Percentiles rank a stretch among this genome's conserved stretches.
Evolutionary conservation across 2,329 filamentous ascomycete species (phyloP).

Genomic region (Sporothrix brunneoviolacea): DNA sequence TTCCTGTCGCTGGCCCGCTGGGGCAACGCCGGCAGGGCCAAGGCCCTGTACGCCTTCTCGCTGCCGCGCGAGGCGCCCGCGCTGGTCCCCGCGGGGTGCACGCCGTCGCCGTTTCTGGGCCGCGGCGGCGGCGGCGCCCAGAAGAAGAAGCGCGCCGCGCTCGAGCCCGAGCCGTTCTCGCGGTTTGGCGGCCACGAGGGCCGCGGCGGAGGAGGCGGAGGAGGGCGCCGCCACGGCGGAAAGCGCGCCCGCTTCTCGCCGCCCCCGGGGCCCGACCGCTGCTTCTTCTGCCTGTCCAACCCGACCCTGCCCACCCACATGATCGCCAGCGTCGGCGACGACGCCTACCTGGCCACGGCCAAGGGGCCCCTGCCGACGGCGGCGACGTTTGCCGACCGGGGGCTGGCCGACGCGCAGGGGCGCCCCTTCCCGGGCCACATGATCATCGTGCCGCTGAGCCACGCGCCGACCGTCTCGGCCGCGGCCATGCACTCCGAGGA

Average conservation of each 20-base stretch:
- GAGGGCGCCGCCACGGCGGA: slow-evolving; percentile 30
- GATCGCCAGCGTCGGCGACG: slow-evolving; percentile 80
- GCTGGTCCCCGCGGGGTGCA: slow-evolving; percentile 62
- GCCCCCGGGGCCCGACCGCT: slow-evolving; percentile 66
- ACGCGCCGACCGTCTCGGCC: slow-evolving; percentile 65
- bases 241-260: slow-evolving; percentile 42
- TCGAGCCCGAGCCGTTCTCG: slow-evolving; percentile 42
- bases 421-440: slow-evolving; percentile 72
- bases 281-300: slow-evolving; percentile 95
- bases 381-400: slow-evolving; percentile 56
- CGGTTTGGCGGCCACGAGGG: slow-evolving; percentile 39
- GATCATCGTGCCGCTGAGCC: slow-evolving; percentile 82
- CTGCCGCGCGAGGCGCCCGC: slow-evolving; percentile 59
- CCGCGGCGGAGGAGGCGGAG: slow-evolving; percentile 38
- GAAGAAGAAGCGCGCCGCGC: slow-evolving; percentile 43
- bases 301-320: slow-evolving; percentile 78
- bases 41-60: slow-evolving; percentile 71
- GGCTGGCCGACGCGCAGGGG: slow-evolving; percentile 37
- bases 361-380: slow-evolving; percentile 78
- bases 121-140: slow-evolving; percentile 16
- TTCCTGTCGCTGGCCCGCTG: slow-evolving; percentile 85
- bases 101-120: slow-evolving; percentile 61
- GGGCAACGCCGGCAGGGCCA: slow-evolving; percentile 70
- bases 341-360: slow-evolving; percentile 82
- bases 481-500: slow-evolving; percentile 51